phyloP scores from a whole-genome alignment of 768 basidiomycete species.

The Lenzites betulinus region DNA sequence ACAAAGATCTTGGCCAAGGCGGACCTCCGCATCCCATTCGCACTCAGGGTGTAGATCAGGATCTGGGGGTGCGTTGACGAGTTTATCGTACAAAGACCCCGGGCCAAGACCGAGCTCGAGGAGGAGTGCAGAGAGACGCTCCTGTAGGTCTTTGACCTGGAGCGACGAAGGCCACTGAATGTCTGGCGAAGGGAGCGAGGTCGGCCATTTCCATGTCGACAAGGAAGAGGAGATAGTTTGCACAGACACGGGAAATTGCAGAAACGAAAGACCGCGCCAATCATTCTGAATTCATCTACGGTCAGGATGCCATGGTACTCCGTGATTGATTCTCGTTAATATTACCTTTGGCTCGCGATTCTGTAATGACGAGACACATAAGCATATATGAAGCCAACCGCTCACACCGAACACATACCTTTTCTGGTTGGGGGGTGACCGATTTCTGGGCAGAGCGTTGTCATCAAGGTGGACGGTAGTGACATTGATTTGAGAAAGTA shows the following conservation, averaged over 20 bases:
- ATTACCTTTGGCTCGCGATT: background rate
- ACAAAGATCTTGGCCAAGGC: constrained; percentile 30
- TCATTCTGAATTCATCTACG: background rate
- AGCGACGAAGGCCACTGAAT: constrained; percentile 24
- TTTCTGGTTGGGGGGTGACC: too few relatives aligned
- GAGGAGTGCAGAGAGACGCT: constrained; percentile 25
- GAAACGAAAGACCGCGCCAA: constrained; percentile 26
- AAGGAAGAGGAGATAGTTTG: constrained; percentile 20
- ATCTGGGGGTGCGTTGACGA: constrained; percentile 26
- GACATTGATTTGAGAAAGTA: too few relatives aligned
- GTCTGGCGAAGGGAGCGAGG: constrained; percentile 10
- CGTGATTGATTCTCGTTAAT: background rate
- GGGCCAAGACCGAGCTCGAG: constrained; percentile 28
- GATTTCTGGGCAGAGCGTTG: too few relatives aligned
- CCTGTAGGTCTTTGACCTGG: constrained; percentile 21
- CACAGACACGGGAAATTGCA: constrained; percentile 18
- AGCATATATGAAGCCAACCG: too few relatives aligned
- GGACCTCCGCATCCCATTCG: constrained; percentile 32
- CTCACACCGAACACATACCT: too few relatives aligned
- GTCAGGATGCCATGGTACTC: background rate
- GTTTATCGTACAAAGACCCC: constrained; percentile 28
- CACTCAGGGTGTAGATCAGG: constrained; percentile 25
- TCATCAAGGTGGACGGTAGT: too few relatives aligned
- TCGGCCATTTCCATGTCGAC: constrained; percentile 27
- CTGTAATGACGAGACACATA: too few relatives aligned